Evolutionary conservation across 164 flowering plant genomes (phyloP).

Genomic region (Piper longum): DNA sequence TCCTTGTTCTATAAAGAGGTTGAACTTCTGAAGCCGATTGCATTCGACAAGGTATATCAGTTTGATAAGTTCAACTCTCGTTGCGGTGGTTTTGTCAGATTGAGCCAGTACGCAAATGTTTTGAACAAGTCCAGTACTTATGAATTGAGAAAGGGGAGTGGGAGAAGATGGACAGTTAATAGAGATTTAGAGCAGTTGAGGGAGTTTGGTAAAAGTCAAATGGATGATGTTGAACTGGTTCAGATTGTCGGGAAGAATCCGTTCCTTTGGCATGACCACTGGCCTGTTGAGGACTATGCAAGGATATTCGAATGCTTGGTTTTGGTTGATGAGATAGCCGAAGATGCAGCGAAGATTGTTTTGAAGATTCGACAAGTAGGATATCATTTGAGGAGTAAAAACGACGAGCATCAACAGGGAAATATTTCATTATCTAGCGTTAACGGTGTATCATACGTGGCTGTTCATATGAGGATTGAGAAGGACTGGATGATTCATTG

Average conservation of each 20-base stretch:
- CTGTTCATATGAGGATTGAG: constrained; percentile 96
- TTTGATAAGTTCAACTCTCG: constrained; percentile 58
- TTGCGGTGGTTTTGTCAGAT: constrained; percentile 66
- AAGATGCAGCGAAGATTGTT: constrained; percentile 64
- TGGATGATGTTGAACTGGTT: constrained; percentile 43
- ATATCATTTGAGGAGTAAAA: constrained; percentile 8
- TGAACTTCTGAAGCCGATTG: constrained; percentile 58
- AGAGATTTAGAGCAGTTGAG: constrained; percentile 75
- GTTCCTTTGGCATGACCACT: constrained; percentile 94
- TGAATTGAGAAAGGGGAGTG: constrained; percentile 74
- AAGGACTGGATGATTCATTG: constrained; percentile 99
- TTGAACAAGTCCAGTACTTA: constrained; percentile 21
- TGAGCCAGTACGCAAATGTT: constrained; percentile 51
- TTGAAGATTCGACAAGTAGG: constrained; percentile 52
- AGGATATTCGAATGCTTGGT: constrained; percentile 71
- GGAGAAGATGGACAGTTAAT: constrained; percentile 77
- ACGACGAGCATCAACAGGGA: constrained; percentile 2
- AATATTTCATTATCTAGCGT: constrained; percentile 2
- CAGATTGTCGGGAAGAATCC: constrained; percentile 78
- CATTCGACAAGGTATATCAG: constrained; percentile 70
- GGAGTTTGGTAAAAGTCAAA: constrained; percentile 24
- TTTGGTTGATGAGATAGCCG: constrained; percentile 59
- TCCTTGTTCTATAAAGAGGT: constrained; percentile 89
- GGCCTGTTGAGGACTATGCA: constrained; percentile 88
- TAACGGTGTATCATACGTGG: constrained; percentile 39